Base-by-base conservation (phyloP, 192 early-diverging fungal genomes). In the Coemansia sp. region DNA sequence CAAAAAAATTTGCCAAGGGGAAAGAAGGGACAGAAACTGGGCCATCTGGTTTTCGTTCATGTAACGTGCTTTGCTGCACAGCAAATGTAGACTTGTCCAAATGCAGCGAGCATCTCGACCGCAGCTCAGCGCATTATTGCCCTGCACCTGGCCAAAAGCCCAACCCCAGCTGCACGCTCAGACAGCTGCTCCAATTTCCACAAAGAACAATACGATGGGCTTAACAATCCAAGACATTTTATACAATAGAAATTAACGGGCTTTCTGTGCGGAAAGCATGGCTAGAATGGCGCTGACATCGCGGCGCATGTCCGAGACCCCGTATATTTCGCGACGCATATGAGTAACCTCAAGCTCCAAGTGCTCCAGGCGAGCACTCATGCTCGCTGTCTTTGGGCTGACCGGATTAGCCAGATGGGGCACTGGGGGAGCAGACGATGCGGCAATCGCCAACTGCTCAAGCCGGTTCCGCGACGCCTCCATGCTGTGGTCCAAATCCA, bases 301-400 rank as follows among this genome's bases (percentile, higher is more conserved):
- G 41, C 35, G 60, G 11, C 57, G 75, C 68, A 76, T 64, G 10
- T 67, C 62, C 10, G 62, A 41, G 19, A 24, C 8, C 35, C 25
- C 21, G 57, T 41, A 19, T 19, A 59, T 21, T 15, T 59, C 57
- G 8, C 21, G 57, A 38, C 57, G 57, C 9, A 59, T 38, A 12
- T 23, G 12, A 23, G 57, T 17, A 10, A 59, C 21, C 23, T 59
- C 37, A 17, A 23, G 17, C 39, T 59, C 57, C 21, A 59, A 10
- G 38, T 22, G 19, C 10, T 12, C 19, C 21, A 59, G 37, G 17
- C 57, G 57, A 4, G 56, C 14, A 7, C 2, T 39, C 56, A 22
- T 17, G 35, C 56, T 37, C 8, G 14, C 35, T 57, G 56, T 3
- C 21, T 39, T 57, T 8, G 56, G 29, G 35, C 35, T 59, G 17